phyloP scores from a whole-genome alignment of 2,329 filamentous ascomycete species.

The Fusarium sambucinum region DNA sequence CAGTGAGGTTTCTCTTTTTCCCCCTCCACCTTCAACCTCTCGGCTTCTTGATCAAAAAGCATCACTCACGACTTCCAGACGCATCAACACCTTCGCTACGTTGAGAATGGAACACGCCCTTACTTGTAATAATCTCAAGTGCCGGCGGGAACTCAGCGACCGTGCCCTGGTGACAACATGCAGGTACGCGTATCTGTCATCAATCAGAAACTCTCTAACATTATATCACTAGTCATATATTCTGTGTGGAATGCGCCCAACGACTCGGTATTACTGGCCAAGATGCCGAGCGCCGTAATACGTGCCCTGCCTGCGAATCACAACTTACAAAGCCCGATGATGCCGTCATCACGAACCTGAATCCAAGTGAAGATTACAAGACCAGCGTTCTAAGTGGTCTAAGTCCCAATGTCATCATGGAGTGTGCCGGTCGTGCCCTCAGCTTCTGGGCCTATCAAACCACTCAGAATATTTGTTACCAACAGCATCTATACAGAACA shows the following conservation, averaged over 20 bases:
- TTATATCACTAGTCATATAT: constrained; percentile 75
- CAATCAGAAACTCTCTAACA: constrained; percentile 1
- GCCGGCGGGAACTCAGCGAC: constrained; percentile 75
- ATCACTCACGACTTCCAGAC: background rate
- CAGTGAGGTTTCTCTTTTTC: background rate
- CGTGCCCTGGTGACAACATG: constrained; percentile 89
- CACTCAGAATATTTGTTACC: constrained; percentile 84
- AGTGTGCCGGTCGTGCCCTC: constrained; percentile 83
- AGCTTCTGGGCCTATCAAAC: constrained; percentile 90
- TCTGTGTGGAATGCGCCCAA: constrained; percentile 81
- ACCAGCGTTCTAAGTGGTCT: constrained; percentile 86
- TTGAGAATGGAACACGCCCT: constrained; percentile 77
- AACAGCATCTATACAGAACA: constrained; percentile 78
- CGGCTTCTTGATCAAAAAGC: background rate
- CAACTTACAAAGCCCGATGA: constrained; percentile 79
- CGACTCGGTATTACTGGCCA: constrained; percentile 69
- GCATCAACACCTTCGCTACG: background rate
- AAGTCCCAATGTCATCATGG: constrained; percentile 84
- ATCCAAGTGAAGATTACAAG: constrained; percentile 90
- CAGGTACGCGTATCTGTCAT: constrained; percentile 64
- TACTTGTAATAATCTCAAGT: constrained; percentile 84
- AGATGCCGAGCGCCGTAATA: constrained; percentile 52
- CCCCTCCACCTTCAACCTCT: background rate
- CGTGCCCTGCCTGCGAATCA: constrained; percentile 82
- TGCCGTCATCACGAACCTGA: constrained; percentile 76